Percentiles rank a stretch among this genome's conserved stretches.
These are phyloP conservation scores for Coemansia sp. DNA, from an alignment of 192 early-diverging fungal genomes.

Conservation along the genomic window DNA sequence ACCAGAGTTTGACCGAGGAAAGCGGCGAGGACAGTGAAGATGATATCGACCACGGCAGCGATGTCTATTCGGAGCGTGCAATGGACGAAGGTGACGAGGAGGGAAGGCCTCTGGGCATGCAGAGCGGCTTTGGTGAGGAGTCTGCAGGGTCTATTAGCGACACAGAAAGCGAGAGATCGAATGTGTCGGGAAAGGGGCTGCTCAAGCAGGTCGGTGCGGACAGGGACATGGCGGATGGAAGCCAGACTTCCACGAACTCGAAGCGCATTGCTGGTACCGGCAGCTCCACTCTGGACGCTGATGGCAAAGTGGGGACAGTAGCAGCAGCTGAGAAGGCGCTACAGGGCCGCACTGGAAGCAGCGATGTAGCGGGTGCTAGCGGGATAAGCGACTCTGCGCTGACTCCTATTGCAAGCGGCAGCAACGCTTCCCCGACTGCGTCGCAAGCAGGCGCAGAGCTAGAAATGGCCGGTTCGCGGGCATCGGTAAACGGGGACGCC, in stretches of 20 bases:
- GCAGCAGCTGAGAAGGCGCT: not conserved
- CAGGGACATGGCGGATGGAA: not conserved
- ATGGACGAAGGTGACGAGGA: slow-evolving; percentile 3
- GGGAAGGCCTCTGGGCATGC: not conserved
- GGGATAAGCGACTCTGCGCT: not conserved
- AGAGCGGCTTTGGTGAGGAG: not conserved
- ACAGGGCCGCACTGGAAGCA: not conserved
- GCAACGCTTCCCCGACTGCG: not conserved
- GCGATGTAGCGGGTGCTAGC: not conserved
- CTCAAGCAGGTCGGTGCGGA: not conserved
- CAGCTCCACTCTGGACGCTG: not conserved
- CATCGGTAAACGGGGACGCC: not conserved
- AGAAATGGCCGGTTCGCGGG: not conserved
- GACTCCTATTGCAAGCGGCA: not conserved
- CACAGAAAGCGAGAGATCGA: slow-evolving; percentile 14
- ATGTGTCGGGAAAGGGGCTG: not conserved
- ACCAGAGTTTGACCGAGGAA: slow-evolving; percentile 47
- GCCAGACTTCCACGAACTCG: not conserved
- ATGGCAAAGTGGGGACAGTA: slow-evolving; percentile 1
- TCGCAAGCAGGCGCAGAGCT: slow-evolving; percentile 2
- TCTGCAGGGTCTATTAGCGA: slow-evolving; percentile 23
- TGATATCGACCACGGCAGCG: not conserved
- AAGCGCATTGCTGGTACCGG: not conserved
- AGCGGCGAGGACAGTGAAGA: not conserved
- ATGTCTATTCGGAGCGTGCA: not conserved